Conservation (phyloP, 345 rosid species). For the Capsella bursapastoris region DNA sequence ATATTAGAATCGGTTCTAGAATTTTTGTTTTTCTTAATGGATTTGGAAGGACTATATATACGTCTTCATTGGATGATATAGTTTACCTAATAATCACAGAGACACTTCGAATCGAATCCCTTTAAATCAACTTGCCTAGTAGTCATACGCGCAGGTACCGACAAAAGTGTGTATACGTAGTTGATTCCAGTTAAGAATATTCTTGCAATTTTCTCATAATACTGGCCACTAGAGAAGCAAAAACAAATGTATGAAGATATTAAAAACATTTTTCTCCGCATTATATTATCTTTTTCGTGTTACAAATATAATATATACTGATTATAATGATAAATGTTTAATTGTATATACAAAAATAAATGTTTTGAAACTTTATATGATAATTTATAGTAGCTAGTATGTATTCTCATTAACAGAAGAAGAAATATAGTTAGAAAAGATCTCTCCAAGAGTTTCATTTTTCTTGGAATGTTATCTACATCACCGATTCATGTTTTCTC, state of each 20-base stretch:
- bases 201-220: slow-evolving; percentile 5
- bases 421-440: background rate
- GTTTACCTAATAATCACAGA: slow-evolving; percentile 17
- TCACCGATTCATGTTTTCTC: background rate
- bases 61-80: slow-evolving; percentile 10
- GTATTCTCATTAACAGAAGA: background rate
- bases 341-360: no score
- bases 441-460: background rate
- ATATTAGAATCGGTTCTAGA: slow-evolving; percentile 21
- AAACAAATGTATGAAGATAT: background rate
- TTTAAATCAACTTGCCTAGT: slow-evolving; percentile 24
- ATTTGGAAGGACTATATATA: slow-evolving; percentile 10
- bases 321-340: no score
- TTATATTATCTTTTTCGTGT: no score
- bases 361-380: no score
- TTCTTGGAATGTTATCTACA: background rate
- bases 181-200: slow-evolving; percentile 21
- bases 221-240: background rate
- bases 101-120: slow-evolving; percentile 25
- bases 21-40: slow-evolving; percentile 10
- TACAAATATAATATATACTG: no score
- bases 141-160: slow-evolving; percentile 8
- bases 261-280: background rate
- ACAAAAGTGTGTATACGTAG: slow-evolving; percentile 13
- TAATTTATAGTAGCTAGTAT: background rate